phyloP scores from a whole-genome alignment of 805 yeast genomes.

The Lipomyces lipofer region DNA sequence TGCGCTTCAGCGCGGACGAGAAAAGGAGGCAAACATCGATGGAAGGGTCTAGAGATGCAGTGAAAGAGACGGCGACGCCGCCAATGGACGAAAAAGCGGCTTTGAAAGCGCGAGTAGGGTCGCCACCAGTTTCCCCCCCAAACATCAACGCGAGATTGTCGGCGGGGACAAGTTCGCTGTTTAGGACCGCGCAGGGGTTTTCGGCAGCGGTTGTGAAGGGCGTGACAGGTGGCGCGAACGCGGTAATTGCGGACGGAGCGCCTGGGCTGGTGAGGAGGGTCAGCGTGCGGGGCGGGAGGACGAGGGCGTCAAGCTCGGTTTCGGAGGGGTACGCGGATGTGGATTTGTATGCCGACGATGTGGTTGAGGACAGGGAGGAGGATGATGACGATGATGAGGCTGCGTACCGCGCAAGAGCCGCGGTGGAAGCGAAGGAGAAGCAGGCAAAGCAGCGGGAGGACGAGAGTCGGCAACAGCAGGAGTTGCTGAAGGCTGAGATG shows the following conservation, averaged over 20 bases:
- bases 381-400: slow-evolving; percentile 18
- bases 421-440: background rate
- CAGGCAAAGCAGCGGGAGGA: slow-evolving; percentile 8
- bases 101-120: slow-evolving; percentile 2
- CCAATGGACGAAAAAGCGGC: slow-evolving; percentile 6
- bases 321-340: slow-evolving; percentile 29
- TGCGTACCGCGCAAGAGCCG: slow-evolving; percentile 7
- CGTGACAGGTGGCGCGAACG: slow-evolving; percentile 29
- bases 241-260: slow-evolving; percentile 20
- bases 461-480: slow-evolving; percentile 6
- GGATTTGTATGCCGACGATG: slow-evolving; percentile 25
- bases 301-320: slow-evolving; percentile 11
- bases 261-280: slow-evolving; percentile 6
- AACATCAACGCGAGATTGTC: slow-evolving; percentile 20
- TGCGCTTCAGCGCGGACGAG: slow-evolving; percentile 22
- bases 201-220: slow-evolving; percentile 31
- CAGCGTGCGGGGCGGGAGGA: background rate
- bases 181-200: slow-evolving; percentile 26
- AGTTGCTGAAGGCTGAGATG: slow-evolving; percentile 24
- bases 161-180: slow-evolving; percentile 23
- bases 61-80: background rate
- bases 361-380: slow-evolving; percentile 12
- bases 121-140: slow-evolving; percentile 1
- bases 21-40: slow-evolving; percentile 17
- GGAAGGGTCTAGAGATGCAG: background rate